phyloP scores from a whole-genome alignment of 1,284 basidiomycete species.

The Mrakiaceae sp. region DNA sequence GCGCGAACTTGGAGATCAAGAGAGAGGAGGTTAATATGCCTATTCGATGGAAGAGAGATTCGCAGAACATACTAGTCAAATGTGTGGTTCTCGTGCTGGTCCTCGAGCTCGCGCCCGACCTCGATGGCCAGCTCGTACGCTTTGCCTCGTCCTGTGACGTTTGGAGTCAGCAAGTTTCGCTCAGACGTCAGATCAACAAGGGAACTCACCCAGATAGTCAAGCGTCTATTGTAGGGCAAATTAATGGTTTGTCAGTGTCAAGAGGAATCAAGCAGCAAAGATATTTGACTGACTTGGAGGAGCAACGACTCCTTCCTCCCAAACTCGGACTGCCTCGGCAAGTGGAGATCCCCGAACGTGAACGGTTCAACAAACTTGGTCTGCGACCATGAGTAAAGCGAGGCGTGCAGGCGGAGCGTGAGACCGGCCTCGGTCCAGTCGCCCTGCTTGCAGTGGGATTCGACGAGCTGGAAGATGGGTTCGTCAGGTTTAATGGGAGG shows the following conservation, averaged over 20 bases:
- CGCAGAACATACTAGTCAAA: conserved; percentile 53
- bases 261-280: no score
- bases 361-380: conserved; percentile 64
- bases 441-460: conserved; percentile 75
- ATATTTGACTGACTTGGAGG: conserved; percentile 38
- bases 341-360: conserved; percentile 55
- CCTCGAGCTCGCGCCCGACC: conserved; percentile 78
- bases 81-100: conserved; percentile 71
- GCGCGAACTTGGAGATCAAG: conserved; percentile 43
- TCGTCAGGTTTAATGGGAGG: background rate
- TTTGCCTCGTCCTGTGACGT: conserved; percentile 66
- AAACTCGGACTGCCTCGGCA: conserved; percentile 88
- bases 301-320: conserved; percentile 85
- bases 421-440: conserved; percentile 88
- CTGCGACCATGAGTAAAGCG: conserved; percentile 79
- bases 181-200: background rate
- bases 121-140: conserved; percentile 91
- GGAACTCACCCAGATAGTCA: conserved; percentile 61
- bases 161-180: background rate
- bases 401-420: conserved; percentile 84
- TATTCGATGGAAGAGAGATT: conserved; percentile 1
- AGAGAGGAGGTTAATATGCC: conserved; percentile 4
- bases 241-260: no score
- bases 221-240: conserved; percentile 41
- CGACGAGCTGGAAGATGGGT: conserved; percentile 50